Evolutionary conservation across 2,329 filamentous ascomycete species (phyloP), one percentile per base, ranked within the genome.

Genomic region (Biscogniauxia mediterranea): DNA sequence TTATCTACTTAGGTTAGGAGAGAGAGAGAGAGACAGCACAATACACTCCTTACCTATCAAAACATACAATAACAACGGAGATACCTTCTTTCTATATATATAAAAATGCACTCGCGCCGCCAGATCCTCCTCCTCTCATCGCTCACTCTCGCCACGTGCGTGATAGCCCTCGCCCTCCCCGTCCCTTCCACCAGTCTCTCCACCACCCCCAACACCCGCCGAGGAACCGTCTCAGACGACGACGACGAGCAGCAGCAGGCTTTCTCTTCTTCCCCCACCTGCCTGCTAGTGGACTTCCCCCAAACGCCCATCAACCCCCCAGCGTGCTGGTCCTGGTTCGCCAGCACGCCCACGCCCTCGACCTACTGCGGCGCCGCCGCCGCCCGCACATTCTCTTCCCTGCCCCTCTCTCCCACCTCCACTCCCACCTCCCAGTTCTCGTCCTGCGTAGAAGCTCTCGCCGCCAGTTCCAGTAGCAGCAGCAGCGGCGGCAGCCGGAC

Each of bases 311-410:
- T 38, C n/a, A 64, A 68, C 61, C 64, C 65, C 2, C 62, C 62
- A 1, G 28, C 51, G 1, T 69, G 67, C 57, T 69, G 67, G 67
- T 60, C 59, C 9, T 69, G 66, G 66, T 65, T 64, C 61, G 62
- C 64, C 38, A 15, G 55, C 15, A 62, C 58, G 1, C 17, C 50
- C 7, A 3, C 51, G 20, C 59, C 67, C 42, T 58, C 64, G 26
- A 53, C 68, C 64, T 69, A 68, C 61, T 69, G 67, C 63, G 63
- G 61, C 38, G n/a, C n/a, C n/a, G n/a, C n/a, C n/a, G n/a, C n/a
- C n/a, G 28, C 42, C 20, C 64, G 62, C 57, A 65, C 54, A 50
- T 62, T 64, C 54, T 25, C 42, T 13, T 4, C 60, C 17, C 5
- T 62, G 38, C 2, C 60, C 19, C 5, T 4, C 8, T 58, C 57